Base-by-base conservation (phyloP, 2,329 filamentous ascomycete species). In the Coniochaeta sp. region DNA sequence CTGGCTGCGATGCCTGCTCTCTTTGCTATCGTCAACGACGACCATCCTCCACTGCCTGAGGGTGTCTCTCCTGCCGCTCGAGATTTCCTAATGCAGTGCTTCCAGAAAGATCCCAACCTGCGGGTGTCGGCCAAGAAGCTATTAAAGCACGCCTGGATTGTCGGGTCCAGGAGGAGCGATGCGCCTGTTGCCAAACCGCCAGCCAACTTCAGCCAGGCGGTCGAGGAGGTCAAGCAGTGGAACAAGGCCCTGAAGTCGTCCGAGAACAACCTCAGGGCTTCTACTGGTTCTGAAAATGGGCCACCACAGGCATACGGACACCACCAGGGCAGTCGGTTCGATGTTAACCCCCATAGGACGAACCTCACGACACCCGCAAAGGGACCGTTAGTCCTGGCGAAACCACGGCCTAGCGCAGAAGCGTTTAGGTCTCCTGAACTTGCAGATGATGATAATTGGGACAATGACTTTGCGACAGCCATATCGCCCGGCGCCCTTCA, bases 81-180 rank as follows among this genome's bases (percentile, higher is more conserved):
- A 60, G 94, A 99, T 63, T 99, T 99, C 62, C 79, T 99, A 14
- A 97, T 97, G 88, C 94, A 99, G 70, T 99, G 94, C 66, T 99
- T 99, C 63, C 94, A 99, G 63, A 99, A 99, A 66, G 95, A 99
- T 62, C 94, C 94, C 1, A 97, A 97, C 61, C 78, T 99, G 49
- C 83, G 94, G 64, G 94, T 99, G 6, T 91, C 91, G 2, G 94
- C 94, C n/a, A 86, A 86, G 58, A 97, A 97, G 65, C 74, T 99
- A 30, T 75, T 96, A 20, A 90, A 89, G 61, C 94, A 99, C 66
- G 89, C 92, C 14, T 99, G 94, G 94, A 96, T 99, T 58, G 82
- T 91, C 51, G 92, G 91, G 55, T 92, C 89, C 55, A 85, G 90
- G 58, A 82, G 91, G 58, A 87, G 87, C 46, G 89, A 95, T 67